Conservation (phyloP, 1,284 basidiomycete species). For the Wallemia mellicola region DNA sequence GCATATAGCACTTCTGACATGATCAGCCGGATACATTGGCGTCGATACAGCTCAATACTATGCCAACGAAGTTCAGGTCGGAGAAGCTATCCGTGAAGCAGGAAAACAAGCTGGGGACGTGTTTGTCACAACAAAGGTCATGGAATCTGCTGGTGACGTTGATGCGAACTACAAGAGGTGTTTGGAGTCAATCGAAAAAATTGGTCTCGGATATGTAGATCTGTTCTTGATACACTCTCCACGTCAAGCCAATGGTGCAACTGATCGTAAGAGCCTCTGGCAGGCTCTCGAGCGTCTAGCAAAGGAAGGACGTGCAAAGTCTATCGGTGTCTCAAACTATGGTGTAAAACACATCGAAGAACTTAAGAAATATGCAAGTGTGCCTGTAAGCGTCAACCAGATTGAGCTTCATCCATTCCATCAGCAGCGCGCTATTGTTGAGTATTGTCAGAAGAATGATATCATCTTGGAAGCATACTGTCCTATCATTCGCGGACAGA, state of each 20-base stretch:
- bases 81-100: conserved; percentile 16
- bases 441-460: conserved; percentile 33
- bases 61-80: conserved; percentile 33
- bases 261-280: conserved; percentile 21
- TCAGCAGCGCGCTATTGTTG: conserved; percentile 45
- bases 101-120: conserved; percentile 1
- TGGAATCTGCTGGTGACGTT: conserved; percentile 22
- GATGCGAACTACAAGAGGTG: conserved; percentile 28
- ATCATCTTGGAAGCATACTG: conserved; percentile 53
- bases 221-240: conserved; percentile 49
- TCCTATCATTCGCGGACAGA: conserved; percentile 31
- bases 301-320: conserved; percentile 38
- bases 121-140: conserved; percentile 28
- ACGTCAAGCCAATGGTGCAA: conserved; percentile 21
- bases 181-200: conserved; percentile 21
- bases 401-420: conserved; percentile 65
- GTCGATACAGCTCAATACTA: conserved; percentile 30
- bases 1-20: too few relatives aligned
- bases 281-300: conserved; percentile 32
- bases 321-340: conserved; percentile 15
- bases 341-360: conserved; percentile 46
- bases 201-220: conserved; percentile 22
- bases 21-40: neutral
- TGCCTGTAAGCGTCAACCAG: conserved; percentile 48
- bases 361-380: conserved; percentile 28